Evolutionary conservation across 495 filamentous ascomycete species (phyloP), one percentile per base, ranked within the genome.

Genomic region (Glutinoglossum americanum): DNA sequence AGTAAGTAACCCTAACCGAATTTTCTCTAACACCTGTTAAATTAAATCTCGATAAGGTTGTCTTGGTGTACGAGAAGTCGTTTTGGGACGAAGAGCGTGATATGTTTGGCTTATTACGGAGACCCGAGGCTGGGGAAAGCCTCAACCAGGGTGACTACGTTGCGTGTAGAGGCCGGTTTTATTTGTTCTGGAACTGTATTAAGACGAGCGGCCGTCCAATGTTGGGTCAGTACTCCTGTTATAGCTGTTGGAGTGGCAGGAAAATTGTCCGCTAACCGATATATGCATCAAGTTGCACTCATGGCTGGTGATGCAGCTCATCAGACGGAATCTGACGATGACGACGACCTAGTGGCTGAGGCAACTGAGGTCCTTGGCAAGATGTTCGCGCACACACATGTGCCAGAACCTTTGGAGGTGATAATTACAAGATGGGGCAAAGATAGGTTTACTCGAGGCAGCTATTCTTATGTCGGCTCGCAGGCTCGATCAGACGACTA

Each of bases 281-380:
- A 58, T 45, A n/a, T 33, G 30, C 56, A 58, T 64, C 65, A 21
- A 44, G 77, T 96, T 48, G 93, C 88, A 19, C 77, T 99, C 33
- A 96, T 99, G 93, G 88, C 89, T 45, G 92, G 92, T 21, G 85
- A 97, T 63, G 84, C 92, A n/a, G 93, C 89, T 28, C 81, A 83
- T 60, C 80, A 94, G 60, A 84, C 87, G 0, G 92, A 99, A 69
- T 72, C 70, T 47, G 82, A 76, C 10, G 73, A 77, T 53, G 84
- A 94, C 64, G 77, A 80, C 25, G 74, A 79, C 11, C 79, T 97
- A 21, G 74, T 96, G 51, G 63, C 72, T 7, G 92, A 96, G 66
- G 87, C 90, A 30, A 89, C 83, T 11, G 71, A 71, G 33, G 81
- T 90, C 27, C 74, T 99, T 1, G 69, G 72, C 15, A 80, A 78